Conservation (phyloP, 257 asterid species). For the Plantago elongata region DNA sequence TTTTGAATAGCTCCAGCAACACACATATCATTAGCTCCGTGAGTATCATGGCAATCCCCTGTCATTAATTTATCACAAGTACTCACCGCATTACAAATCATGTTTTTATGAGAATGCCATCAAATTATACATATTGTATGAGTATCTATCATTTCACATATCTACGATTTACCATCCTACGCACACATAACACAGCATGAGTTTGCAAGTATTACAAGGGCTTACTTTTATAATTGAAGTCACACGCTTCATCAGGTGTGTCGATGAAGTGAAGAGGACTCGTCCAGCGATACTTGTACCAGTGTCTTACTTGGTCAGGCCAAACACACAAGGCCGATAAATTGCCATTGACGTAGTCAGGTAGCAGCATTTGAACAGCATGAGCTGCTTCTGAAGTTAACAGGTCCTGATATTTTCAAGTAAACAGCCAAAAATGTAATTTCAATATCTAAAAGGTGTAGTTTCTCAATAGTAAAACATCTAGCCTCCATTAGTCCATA, state of each 20-base stretch:
- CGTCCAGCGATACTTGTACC: constrained; percentile 85
- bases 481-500: not conserved
- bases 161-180: not conserved
- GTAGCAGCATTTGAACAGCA: constrained; percentile 67
- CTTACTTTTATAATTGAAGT: constrained; percentile 63
- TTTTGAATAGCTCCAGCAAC: constrained; percentile 86
- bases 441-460: not conserved
- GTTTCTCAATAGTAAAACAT: not conserved
- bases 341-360: constrained; percentile 64
- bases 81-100: too few species aligned
- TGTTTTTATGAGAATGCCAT: too few species aligned
- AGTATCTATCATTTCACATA: too few species aligned
- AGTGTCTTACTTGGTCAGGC: constrained; percentile 94
- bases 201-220: not conserved
- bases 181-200: not conserved
- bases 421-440: not conserved
- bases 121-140: too few species aligned
- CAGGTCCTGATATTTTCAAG: constrained; percentile 39
- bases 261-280: constrained; percentile 93
- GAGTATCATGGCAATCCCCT: constrained; percentile 17
- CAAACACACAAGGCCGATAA: constrained; percentile 75
- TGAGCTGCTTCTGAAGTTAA: constrained; percentile 58
- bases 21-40: constrained; percentile 64
- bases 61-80: not conserved
- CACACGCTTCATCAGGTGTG: constrained; percentile 86